phyloP scores from a whole-genome alignment of 2,329 filamentous ascomycete genomes.

The Epicoccum sorghinum region DNA sequence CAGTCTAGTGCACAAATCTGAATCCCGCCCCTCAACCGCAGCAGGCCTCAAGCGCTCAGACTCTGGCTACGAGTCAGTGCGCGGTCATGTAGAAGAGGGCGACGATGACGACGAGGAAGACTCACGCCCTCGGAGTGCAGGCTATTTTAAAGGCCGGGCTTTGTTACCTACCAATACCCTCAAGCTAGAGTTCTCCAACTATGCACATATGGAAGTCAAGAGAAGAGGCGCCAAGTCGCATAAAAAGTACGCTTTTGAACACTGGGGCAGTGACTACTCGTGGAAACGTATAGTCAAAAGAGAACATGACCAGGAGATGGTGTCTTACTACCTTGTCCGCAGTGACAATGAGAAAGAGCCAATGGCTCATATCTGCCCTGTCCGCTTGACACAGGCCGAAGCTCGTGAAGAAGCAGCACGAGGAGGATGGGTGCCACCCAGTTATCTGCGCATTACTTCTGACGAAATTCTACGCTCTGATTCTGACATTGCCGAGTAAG shows the following conservation, averaged over 20 bases:
- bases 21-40: conserved; percentile 52
- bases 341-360: conserved; percentile 64
- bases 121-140: conserved; percentile 40
- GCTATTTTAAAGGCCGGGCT: conserved; percentile 48
- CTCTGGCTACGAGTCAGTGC: conserved; percentile 63
- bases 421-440: conserved; percentile 89
- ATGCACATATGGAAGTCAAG: conserved; percentile 85
- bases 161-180: conserved; percentile 73
- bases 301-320: conserved; percentile 62
- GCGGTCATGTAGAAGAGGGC: conserved; percentile 23
- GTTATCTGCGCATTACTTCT: conserved; percentile 89
- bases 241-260: conserved; percentile 89
- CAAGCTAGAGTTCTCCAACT: conserved; percentile 95
- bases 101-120: conserved; percentile 20
- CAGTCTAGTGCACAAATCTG: conserved; percentile 62
- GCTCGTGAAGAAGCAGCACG: conserved; percentile 73
- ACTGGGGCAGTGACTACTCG: conserved; percentile 85
- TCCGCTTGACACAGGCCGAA: conserved; percentile 74
- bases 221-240: conserved; percentile 68
- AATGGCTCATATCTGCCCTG: conserved; percentile 85
- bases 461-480: conserved; percentile 68
- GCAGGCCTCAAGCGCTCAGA: conserved; percentile 60
- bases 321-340: conserved; percentile 81
- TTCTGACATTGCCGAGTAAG: conserved; percentile 88
- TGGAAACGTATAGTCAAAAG: conserved; percentile 80